phyloP scores from a whole-genome alignment of 108 stramenopile genomes.

The Discostella pseudostelligera region DNA sequence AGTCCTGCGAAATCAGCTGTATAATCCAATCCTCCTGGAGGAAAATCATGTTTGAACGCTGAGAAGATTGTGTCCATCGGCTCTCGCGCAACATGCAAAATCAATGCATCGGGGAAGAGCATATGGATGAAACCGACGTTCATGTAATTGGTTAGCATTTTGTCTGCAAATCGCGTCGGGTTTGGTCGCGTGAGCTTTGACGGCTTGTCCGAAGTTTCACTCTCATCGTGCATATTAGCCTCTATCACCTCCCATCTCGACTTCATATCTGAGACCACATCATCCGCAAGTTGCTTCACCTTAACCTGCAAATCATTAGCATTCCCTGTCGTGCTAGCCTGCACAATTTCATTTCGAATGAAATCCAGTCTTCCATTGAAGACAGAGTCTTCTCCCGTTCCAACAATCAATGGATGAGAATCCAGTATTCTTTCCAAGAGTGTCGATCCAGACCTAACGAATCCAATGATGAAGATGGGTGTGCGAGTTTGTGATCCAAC shows the following conservation, averaged over 20 bases:
- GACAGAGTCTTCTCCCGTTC: constrained; percentile 87
- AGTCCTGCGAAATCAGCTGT: constrained; percentile 65
- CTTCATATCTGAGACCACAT: constrained; percentile 66
- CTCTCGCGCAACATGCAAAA: constrained; percentile 78
- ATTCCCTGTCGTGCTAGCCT: constrained; percentile 52
- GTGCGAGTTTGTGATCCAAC: constrained; percentile 58
- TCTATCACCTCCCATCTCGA: constrained; percentile 65
- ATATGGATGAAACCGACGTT: constrained; percentile 90
- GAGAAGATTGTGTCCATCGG: constrained; percentile 86
- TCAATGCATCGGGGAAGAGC: constrained; percentile 84
- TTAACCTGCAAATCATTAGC: constrained; percentile 27
- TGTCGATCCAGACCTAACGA: constrained; percentile 84
- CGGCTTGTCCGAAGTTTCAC: constrained; percentile 20
- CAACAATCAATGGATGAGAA: constrained; percentile 80
- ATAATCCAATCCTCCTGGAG: constrained; percentile 75
- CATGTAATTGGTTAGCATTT: constrained; percentile 86
- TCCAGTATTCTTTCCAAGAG: constrained; percentile 83
- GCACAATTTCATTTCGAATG: constrained; percentile 72
- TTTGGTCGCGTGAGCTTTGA: background rate
- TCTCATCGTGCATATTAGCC: constrained; percentile 30
- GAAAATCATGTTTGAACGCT: constrained; percentile 84
- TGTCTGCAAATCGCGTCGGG: constrained; percentile 74
- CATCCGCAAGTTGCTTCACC: constrained; percentile 60
- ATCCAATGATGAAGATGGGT: constrained; percentile 89
- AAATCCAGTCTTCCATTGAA: constrained; percentile 76